Evolutionary conservation across 2,329 filamentous ascomycete species (phyloP).

Genomic region (Fusarium sp.): DNA sequence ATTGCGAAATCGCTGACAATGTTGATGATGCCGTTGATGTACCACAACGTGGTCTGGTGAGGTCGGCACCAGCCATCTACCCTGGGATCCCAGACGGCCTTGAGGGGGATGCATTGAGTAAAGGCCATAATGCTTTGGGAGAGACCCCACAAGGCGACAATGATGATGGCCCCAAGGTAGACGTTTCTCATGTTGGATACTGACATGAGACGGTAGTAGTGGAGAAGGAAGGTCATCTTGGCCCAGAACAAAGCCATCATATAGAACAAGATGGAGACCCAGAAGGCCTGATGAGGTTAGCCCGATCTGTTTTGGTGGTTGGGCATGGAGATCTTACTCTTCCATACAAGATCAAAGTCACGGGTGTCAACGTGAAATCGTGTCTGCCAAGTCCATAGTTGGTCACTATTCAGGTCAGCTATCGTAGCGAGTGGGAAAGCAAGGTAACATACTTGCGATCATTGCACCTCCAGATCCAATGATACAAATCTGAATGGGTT

Average conservation of each 20-base stretch:
- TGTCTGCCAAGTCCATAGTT: slow-evolving; percentile 19
- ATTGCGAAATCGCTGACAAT: slow-evolving; percentile 31
- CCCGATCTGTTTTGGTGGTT: fast-evolving
- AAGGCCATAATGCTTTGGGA: slow-evolving; percentile 8
- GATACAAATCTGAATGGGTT: slow-evolving; percentile 16
- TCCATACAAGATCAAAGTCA: background rate
- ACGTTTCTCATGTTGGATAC: slow-evolving; percentile 17
- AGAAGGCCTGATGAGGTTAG: slow-evolving; percentile 24
- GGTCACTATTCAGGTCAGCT: slow-evolving; percentile 31
- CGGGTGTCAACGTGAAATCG: background rate
- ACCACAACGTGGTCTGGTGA: background rate
- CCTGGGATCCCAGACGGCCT: slow-evolving; percentile 13
- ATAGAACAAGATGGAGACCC: slow-evolving; percentile 21
- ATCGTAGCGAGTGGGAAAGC: fast-evolving
- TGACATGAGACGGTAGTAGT: slow-evolving; percentile 29
- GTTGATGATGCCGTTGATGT: slow-evolving; percentile 7
- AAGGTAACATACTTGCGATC: slow-evolving; percentile 13
- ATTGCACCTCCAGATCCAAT: slow-evolving; percentile 16
- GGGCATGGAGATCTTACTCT: slow-evolving; percentile 2
- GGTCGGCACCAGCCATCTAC: slow-evolving; percentile 10
- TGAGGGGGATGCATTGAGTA: slow-evolving; percentile 16
- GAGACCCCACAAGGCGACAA: slow-evolving; percentile 15
- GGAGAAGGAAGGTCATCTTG: slow-evolving; percentile 33
- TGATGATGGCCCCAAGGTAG: background rate
- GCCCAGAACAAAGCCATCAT: slow-evolving; percentile 1